These are phyloP conservation scores for Pestalotiopsis sp. DNA, from an alignment of 2,329 filamentous ascomycete genomes.

Conservation along the genomic window DNA sequence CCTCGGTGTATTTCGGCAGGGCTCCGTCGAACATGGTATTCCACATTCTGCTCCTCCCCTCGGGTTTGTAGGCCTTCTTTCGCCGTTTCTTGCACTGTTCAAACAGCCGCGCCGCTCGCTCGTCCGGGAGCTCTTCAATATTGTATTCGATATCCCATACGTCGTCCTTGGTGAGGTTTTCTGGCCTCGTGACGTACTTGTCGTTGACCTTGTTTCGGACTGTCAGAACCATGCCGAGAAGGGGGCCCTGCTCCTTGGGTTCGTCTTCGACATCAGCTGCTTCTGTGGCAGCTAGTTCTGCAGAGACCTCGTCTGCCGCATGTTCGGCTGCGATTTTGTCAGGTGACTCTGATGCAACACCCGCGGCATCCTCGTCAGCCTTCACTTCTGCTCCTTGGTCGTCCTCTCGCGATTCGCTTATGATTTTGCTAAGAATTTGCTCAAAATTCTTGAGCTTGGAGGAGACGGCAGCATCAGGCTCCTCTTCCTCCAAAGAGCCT, in stretches of 20 bases:
- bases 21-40: conserved; percentile 49
- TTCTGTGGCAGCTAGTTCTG: conserved; percentile 9
- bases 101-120: conserved; percentile 56
- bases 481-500: conserved; percentile 18
- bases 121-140: conserved; percentile 60
- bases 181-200: conserved; percentile 61
- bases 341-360: neutral
- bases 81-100: conserved; percentile 57
- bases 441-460: conserved; percentile 52
- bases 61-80: conserved; percentile 44
- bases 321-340: neutral
- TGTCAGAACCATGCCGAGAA: conserved; percentile 73
- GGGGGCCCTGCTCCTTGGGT: conserved; percentile 25
- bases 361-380: neutral
- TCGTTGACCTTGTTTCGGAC: conserved; percentile 75
- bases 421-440: conserved; percentile 51
- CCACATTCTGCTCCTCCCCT: conserved; percentile 42
- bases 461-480: conserved; percentile 30
- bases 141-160: conserved; percentile 81
- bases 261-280: conserved; percentile 11
- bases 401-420: conserved; percentile 30
- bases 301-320: neutral
- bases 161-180: conserved; percentile 36
- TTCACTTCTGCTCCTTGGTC: neutral
- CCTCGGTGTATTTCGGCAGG: conserved; percentile 42